Percentiles rank a stretch among this genome's conserved stretches.
phyloP scores from a whole-genome alignment of 306 rosid genomes.

The Luffa aegyptiaca region DNA sequence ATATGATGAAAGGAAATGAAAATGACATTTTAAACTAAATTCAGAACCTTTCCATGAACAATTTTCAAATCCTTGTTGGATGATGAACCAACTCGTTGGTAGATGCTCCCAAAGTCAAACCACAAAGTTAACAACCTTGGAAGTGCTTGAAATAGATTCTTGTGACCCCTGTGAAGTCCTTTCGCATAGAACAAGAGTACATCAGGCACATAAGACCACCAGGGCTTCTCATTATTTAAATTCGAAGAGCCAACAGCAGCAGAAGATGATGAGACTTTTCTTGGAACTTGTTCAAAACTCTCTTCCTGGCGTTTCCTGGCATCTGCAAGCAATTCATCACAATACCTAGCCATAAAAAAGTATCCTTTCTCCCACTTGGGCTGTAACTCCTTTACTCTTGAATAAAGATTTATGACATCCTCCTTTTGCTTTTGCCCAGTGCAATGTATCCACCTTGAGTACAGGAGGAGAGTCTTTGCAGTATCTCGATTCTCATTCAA shows the following conservation, averaged over 20 bases:
- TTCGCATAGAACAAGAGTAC: constrained; percentile 82
- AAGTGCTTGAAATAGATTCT: constrained; percentile 93
- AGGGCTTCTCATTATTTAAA: constrained; percentile 48
- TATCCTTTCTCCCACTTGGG: constrained; percentile 96
- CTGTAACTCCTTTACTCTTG: constrained; percentile 88
- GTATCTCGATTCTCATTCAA: constrained; percentile 55
- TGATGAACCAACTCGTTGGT: constrained; percentile 50
- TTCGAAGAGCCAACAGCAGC: constrained; percentile 51
- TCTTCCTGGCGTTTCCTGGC: constrained; percentile 97
- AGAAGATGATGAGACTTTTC: constrained; percentile 37
- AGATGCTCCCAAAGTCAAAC: constrained; percentile 93
- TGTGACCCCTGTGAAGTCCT: constrained; percentile 95
- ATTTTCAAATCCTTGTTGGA: constrained; percentile 47
- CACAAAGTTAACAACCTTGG: constrained; percentile 91
- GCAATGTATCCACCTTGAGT: constrained; percentile 93
- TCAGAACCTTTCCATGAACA: constrained; percentile 47
- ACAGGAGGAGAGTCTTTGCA: constrained; percentile 89
- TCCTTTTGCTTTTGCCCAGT: constrained; percentile 99
- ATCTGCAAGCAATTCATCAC: constrained; percentile 89
- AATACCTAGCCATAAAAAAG: constrained; percentile 84
- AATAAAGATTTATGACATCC: constrained; percentile 70
- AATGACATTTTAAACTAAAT: constrained; percentile 5
- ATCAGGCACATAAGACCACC: constrained; percentile 91
- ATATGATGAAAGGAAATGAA: constrained; percentile 14
- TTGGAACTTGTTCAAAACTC: constrained; percentile 40